Evolutionary conservation across 192 early-diverging fungal genomes (phyloP).

Genomic region (Borealophlyctis nickersoniae): DNA sequence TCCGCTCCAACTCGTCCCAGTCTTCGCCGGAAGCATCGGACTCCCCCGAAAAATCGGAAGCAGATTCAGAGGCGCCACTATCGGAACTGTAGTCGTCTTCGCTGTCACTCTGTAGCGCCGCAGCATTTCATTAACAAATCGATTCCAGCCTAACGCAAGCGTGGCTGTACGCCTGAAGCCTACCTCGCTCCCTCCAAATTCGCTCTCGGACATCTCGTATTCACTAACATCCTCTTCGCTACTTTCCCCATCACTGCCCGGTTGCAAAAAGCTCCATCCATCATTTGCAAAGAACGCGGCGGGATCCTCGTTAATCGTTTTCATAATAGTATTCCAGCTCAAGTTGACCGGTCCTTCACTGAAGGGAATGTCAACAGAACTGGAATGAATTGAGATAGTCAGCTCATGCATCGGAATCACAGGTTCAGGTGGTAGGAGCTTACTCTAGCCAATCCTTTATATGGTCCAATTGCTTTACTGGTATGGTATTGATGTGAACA

Average conservation of each 20-base stretch:
- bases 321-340: conserved; percentile 97
- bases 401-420: neutral
- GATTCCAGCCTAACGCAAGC: neutral
- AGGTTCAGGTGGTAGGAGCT: conserved; percentile 4
- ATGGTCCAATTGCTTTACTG: conserved; percentile 84
- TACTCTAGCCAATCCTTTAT: conserved; percentile 91
- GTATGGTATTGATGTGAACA: conserved; percentile 95
- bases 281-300: conserved; percentile 85
- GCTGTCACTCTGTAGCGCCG: conserved; percentile 20
- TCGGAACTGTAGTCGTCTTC: conserved; percentile 29
- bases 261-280: conserved; percentile 87
- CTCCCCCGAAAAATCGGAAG: conserved; percentile 16
- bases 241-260: conserved; percentile 50
- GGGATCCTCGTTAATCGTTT: conserved; percentile 91
- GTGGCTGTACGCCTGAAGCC: neutral
- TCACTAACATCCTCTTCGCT: conserved; percentile 40
- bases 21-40: conserved; percentile 48
- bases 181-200: conserved; percentile 9
- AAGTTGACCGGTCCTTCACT: conserved; percentile 92
- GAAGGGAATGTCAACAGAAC: conserved; percentile 86
- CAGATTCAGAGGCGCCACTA: conserved; percentile 30
- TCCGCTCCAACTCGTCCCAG: conserved; percentile 55
- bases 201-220: conserved; percentile 34
- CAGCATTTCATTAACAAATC: neutral
- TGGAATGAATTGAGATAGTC: conserved; percentile 15